A percentile compares a stretch with the other conserved stretches of the same genome.
Evolutionary conservation across 176 grass and related monocot genomes (phyloP).

Genomic region (Oryza coarctata): DNA sequence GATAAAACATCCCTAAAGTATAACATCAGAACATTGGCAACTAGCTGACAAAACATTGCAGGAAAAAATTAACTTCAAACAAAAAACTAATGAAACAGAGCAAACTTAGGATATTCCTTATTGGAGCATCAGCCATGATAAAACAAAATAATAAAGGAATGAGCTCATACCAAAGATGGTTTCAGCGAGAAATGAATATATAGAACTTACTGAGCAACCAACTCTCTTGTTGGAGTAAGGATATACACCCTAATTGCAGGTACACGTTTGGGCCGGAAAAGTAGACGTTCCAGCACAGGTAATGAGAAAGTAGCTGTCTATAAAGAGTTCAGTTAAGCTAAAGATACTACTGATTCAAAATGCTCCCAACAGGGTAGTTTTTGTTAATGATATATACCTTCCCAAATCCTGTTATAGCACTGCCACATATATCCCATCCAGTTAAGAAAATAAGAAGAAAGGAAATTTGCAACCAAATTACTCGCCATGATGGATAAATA

Average conservation of each 20-base stretch:
- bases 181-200: constrained; percentile 25
- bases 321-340: constrained; percentile 34
- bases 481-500: not conserved
- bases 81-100: not conserved
- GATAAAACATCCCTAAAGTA: too few relatives aligned
- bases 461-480: not conserved
- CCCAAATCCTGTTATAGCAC: constrained; percentile 92
- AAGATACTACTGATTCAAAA: constrained; percentile 22
- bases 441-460: constrained; percentile 49
- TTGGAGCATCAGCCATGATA: not conserved
- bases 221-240: constrained; percentile 90
- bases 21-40: not conserved
- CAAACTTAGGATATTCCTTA: not conserved
- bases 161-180: not conserved
- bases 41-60: not conserved
- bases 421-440: constrained; percentile 95
- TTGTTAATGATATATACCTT: constrained; percentile 60
- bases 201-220: constrained; percentile 92
- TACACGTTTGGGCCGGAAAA: constrained; percentile 84
- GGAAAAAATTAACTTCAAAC: not conserved
- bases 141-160: constrained; percentile 21
- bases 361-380: constrained; percentile 11
- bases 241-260: constrained; percentile 96
- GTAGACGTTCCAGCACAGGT: constrained; percentile 86
- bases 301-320: constrained; percentile 93